Evolutionary conservation across 768 basidiomycete genomes (phyloP).

Genomic region (Phylloporus sp.): DNA sequence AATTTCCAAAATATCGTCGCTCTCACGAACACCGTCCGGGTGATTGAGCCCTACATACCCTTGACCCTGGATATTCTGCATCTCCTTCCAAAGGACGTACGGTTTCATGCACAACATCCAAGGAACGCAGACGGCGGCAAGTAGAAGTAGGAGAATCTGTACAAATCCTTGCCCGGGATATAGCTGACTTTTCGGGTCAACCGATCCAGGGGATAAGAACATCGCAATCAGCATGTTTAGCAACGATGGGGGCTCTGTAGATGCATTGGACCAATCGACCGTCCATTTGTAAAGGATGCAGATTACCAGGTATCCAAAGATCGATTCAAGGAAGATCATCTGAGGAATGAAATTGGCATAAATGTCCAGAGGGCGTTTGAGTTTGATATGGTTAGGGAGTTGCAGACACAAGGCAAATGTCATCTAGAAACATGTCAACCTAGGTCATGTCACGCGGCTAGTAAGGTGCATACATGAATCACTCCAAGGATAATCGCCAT

Average conservation of each 20-base stretch:
- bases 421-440: slow-evolving; percentile 60
- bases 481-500: slow-evolving; percentile 97
- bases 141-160: slow-evolving; percentile 71
- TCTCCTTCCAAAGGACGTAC: slow-evolving; percentile 87
- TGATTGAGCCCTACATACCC: slow-evolving; percentile 75
- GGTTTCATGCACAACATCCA: slow-evolving; percentile 94
- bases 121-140: slow-evolving; percentile 87
- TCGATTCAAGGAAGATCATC: slow-evolving; percentile 94
- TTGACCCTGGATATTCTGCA: slow-evolving; percentile 73
- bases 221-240: slow-evolving; percentile 95
- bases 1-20: slow-evolving; percentile 62
- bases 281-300: slow-evolving; percentile 98
- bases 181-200: slow-evolving; percentile 64
- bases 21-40: slow-evolving; percentile 52
- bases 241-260: slow-evolving; percentile 77
- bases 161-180: slow-evolving; percentile 86
- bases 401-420: slow-evolving; percentile 96
- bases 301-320: slow-evolving; percentile 93
- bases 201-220: slow-evolving; percentile 87
- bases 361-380: slow-evolving; percentile 83
- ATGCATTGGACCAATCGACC: slow-evolving; percentile 78
- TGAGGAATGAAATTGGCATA: slow-evolving; percentile 96
- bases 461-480: slow-evolving; percentile 67
- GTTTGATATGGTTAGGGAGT: slow-evolving; percentile 91
- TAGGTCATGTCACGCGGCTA: background rate